Percentiles rank a stretch among this genome's conserved stretches.
Evolutionary conservation across 306 rosid genomes (phyloP).

Genomic region (Prunus davidiana): DNA sequence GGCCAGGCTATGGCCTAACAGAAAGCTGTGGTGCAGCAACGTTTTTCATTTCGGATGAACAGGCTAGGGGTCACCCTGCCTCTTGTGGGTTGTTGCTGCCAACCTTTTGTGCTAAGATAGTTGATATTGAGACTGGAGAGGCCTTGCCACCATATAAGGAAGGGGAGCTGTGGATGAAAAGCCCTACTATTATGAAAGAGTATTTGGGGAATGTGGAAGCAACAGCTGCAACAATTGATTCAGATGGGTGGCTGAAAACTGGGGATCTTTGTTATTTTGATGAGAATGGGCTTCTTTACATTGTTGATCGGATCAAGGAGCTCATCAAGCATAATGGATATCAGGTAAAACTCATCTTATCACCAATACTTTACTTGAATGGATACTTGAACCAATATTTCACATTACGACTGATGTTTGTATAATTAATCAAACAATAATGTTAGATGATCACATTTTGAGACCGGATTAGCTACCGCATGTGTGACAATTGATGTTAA

Average conservation of each 20-base stretch:
- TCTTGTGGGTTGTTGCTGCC: slow-evolving; percentile 66
- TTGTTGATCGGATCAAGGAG: slow-evolving; percentile 80
- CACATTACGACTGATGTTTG: neutral
- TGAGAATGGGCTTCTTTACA: slow-evolving; percentile 57
- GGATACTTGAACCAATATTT: neutral
- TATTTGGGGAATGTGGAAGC: slow-evolving; percentile 73
- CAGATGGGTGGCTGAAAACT: slow-evolving; percentile 76
- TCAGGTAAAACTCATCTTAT: slow-evolving; percentile 47
- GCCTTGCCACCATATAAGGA: slow-evolving; percentile 56
- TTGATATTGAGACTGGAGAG: slow-evolving; percentile 55
- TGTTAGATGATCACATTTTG: neutral
- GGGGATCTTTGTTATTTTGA: slow-evolving; percentile 85
- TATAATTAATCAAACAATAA: too few species aligned
- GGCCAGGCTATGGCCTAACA: slow-evolving; percentile 85
- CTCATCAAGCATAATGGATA: slow-evolving; percentile 88
- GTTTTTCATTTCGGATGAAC: slow-evolving; percentile 34
- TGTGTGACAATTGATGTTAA: too few species aligned
- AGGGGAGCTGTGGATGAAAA: slow-evolving; percentile 84
- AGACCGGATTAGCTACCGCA: too few species aligned
- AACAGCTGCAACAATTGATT: slow-evolving; percentile 51
- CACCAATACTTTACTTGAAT: neutral
- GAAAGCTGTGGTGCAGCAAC: slow-evolving; percentile 67
- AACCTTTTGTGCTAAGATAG: slow-evolving; percentile 58
- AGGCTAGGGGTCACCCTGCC: slow-evolving; percentile 46
- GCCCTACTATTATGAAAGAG: slow-evolving; percentile 70